Conservation (phyloP, 257 asterid genomes). For the Solanum etuberosum region DNA sequence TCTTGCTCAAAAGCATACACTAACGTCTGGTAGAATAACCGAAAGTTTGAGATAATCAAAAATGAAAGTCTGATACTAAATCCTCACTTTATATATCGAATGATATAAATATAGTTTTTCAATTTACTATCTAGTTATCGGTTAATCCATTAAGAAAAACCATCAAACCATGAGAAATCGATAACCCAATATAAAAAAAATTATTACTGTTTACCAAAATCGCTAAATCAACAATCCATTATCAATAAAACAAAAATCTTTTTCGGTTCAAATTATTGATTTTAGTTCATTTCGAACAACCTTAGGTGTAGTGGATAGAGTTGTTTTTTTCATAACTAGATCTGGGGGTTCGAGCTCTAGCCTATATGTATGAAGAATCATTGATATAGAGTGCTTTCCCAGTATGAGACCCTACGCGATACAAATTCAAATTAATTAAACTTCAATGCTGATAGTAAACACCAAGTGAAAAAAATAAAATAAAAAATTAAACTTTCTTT, state of each 20-base stretch:
- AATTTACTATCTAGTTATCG: background rate
- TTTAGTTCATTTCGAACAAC: background rate
- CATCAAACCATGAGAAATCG: background rate
- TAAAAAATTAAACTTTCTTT: background rate
- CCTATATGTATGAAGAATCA: too few relatives aligned
- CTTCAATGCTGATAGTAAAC: too few relatives aligned
- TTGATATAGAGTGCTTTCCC: background rate
- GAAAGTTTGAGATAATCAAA: background rate
- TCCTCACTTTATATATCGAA: too few relatives aligned
- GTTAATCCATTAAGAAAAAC: too few relatives aligned
- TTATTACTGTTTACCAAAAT: rapidly evolving
- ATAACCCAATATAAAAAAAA: background rate
- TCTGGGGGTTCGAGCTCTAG: too few relatives aligned
- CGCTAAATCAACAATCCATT: background rate
- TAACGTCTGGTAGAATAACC: too few relatives aligned
- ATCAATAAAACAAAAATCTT: too few relatives aligned
- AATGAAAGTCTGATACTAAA: too few relatives aligned
- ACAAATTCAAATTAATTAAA: background rate
- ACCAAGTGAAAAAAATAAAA: too few relatives aligned
- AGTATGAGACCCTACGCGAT: background rate
- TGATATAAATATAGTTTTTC: too few relatives aligned
- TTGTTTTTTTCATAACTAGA: background rate
- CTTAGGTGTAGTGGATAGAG: too few relatives aligned
- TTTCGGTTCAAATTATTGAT: background rate
- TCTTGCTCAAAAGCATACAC: background rate